phyloP scores from a whole-genome alignment of 78 protist species.

The Chrysochromulina tobinii region DNA sequence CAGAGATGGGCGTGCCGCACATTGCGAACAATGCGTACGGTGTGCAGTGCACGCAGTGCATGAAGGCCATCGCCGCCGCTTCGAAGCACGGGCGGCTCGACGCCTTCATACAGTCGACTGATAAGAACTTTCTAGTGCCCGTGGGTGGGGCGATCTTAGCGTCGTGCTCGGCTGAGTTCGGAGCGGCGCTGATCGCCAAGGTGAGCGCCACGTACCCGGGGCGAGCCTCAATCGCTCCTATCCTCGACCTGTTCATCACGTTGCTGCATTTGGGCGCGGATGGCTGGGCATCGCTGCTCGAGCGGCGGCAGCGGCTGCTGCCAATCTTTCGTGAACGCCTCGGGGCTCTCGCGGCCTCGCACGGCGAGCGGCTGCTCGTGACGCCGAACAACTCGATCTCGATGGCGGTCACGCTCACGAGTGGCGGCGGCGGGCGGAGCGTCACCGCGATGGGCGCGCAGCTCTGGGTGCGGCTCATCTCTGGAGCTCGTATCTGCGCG shows the following conservation, averaged over 20 bases:
- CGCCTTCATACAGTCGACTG: slow-evolving; percentile 87
- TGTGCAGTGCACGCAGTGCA: slow-evolving; percentile 66
- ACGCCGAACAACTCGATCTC: neutral
- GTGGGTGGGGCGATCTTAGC: slow-evolving; percentile 95
- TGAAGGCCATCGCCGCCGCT: slow-evolving; percentile 7
- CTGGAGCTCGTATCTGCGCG: neutral
- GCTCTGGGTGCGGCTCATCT: neutral
- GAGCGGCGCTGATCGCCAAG: neutral
- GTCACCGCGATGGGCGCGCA: neutral
- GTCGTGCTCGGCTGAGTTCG: neutral
- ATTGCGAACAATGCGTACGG: slow-evolving; percentile 98
- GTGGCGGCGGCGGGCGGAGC: neutral
- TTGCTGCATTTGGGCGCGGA: slow-evolving; percentile 85
- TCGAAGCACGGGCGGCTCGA: slow-evolving; percentile 32
- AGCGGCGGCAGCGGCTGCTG: neutral
- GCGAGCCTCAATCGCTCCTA: slow-evolving; percentile 84
- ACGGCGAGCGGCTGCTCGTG: slow-evolving; percentile 1
- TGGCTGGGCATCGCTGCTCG: slow-evolving; percentile 38
- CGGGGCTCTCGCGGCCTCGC: neutral
- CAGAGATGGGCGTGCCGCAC: slow-evolving; percentile 72
- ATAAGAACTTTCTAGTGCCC: slow-evolving; percentile 98
- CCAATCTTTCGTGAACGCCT: neutral
- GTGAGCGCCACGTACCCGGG: slow-evolving; percentile 69
- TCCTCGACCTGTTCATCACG: slow-evolving; percentile 92
- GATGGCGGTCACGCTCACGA: neutral